Evolutionary conservation across 2,329 filamentous ascomycete species (phyloP).

Genomic region (Ceratocystis diversiconidia): DNA sequence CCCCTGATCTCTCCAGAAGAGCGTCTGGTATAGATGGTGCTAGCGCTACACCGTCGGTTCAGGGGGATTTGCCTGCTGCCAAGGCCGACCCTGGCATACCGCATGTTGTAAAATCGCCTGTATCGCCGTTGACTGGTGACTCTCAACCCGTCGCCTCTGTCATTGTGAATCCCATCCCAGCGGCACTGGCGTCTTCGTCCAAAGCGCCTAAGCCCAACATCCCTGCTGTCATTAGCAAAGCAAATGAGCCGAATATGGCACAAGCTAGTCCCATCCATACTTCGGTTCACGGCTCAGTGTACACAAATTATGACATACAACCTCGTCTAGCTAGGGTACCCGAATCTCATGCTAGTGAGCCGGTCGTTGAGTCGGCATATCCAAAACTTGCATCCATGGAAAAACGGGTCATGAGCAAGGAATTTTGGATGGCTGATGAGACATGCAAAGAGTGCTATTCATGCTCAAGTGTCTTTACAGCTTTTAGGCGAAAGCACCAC

Average conservation of each 20-base stretch:
- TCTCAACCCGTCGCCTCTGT: not conserved
- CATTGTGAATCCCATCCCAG: constrained; percentile 16
- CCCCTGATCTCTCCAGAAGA: not conserved
- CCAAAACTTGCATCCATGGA: constrained; percentile 57
- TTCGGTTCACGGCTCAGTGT: constrained; percentile 43
- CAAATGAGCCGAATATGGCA: constrained; percentile 39
- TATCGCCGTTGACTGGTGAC: constrained; percentile 22
- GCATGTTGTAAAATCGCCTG: constrained; percentile 27
- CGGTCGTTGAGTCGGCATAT: constrained; percentile 44
- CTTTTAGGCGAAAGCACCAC: constrained; percentile 91
- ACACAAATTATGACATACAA: constrained; percentile 37
- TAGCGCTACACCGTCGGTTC: not conserved
- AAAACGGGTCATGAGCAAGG: constrained; percentile 77
- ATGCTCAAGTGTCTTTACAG: constrained; percentile 79
- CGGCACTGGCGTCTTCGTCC: constrained; percentile 24
- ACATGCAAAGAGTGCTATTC: constrained; percentile 95
- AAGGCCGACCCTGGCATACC: not conserved
- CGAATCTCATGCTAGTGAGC: constrained; percentile 38
- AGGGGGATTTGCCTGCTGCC: not conserved
- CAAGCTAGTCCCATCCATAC: constrained; percentile 42
- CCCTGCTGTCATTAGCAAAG: constrained; percentile 40
- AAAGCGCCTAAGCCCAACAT: constrained; percentile 31
- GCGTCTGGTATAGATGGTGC: constrained; percentile 4
- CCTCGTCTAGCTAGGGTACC: constrained; percentile 37
- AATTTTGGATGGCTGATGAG: constrained; percentile 99